Conservation (phyloP, 108 stramenopile species). For the Cyclotella baltica region DNA sequence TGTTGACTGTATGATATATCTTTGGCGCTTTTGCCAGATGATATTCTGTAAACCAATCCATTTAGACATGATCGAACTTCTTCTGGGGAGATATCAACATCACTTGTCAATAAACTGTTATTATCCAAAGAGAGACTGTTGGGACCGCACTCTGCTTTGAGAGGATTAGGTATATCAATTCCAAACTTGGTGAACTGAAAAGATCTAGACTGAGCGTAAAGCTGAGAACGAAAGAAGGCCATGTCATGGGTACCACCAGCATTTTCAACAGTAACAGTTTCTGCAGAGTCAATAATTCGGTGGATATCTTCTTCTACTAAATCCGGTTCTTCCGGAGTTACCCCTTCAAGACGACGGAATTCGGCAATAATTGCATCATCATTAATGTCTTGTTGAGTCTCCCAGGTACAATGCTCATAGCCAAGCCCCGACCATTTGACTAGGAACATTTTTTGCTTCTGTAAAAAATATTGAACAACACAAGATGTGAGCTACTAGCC, state of each 20-base stretch:
- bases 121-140: constrained; percentile 22
- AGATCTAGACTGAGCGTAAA: constrained; percentile 81
- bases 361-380: constrained; percentile 77
- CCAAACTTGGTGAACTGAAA: constrained; percentile 89
- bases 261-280: constrained; percentile 63
- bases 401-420: constrained; percentile 97
- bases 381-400: constrained; percentile 90
- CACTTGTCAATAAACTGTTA: constrained; percentile 5
- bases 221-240: constrained; percentile 50
- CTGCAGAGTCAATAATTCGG: constrained; percentile 55
- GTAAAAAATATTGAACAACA: background rate
- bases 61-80: constrained; percentile 30
- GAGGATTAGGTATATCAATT: constrained; percentile 57
- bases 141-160: constrained; percentile 75
- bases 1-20: constrained; percentile 27
- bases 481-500: no score
- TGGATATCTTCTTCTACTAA: constrained; percentile 61
- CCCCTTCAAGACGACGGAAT: constrained; percentile 75
- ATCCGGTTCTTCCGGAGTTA: constrained; percentile 75
- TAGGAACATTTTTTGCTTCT: constrained; percentile 83
- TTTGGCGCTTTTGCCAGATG: constrained; percentile 21
- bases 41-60: constrained; percentile 37
- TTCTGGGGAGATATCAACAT: background rate
- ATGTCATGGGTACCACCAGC: constrained; percentile 70
- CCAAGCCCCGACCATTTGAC: constrained; percentile 98